Evolutionary conservation across 78 protist species (phyloP).

Genomic region (Dictyostelium intermedium): DNA sequence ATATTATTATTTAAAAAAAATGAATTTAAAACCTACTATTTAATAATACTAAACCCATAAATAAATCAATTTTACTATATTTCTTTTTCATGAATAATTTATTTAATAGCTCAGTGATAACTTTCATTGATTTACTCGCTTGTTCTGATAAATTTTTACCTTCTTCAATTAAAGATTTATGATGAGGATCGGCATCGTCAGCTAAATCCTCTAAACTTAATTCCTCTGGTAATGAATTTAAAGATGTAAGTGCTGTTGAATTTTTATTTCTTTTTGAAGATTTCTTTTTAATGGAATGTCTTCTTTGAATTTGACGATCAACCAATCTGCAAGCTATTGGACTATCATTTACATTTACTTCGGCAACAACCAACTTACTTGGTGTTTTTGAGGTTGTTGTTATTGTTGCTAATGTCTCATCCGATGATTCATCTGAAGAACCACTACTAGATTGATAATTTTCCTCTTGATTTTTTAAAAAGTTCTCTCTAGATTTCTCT

Average conservation of each 20-base stretch:
- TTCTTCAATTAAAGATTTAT: not conserved
- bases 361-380: not conserved
- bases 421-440: not conserved
- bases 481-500: not conserved
- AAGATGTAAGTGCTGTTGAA: not conserved
- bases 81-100: constrained; percentile 22
- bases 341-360: not conserved
- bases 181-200: not conserved
- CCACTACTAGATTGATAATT: not conserved
- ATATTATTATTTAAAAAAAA: not conserved
- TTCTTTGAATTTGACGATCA: not conserved
- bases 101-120: constrained; percentile 42
- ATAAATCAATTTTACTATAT: constrained; percentile 38
- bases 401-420: not conserved
- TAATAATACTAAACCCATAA: constrained; percentile 61
- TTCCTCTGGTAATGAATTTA: not conserved
- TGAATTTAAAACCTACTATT: constrained; percentile 1
- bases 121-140: constrained; percentile 38
- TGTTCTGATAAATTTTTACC: constrained; percentile 4
- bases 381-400: not conserved
- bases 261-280: not conserved
- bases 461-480: not conserved
- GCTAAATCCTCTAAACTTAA: not conserved
- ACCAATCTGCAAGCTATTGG: not conserved
- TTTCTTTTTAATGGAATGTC: not conserved